Base-by-base conservation (phyloP, 1,284 basidiomycete genomes). In the Dichomitus squalens region DNA sequence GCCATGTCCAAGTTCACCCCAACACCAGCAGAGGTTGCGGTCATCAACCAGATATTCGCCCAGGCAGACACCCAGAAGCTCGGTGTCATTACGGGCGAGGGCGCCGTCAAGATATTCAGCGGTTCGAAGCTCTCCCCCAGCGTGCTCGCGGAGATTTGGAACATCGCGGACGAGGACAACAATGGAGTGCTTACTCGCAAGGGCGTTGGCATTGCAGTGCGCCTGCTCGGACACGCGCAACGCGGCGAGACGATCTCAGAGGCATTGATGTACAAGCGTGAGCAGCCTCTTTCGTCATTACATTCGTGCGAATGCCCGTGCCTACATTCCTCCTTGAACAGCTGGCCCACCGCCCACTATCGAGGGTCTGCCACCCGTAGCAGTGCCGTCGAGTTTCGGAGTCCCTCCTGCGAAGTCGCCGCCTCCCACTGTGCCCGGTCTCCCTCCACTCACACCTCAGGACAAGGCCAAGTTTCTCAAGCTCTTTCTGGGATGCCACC, bases 141-240 rank as follows among this genome's bases (percentile, higher is more conserved):
- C n/a, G 80, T 84, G 34, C 87, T 99, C 57, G 95, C 95, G 40
- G 92, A 97, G 77, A 90, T 99, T 66, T 99, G 97, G 96, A 84
- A 81, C 53, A 76, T 98, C 59, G 89, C 95, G 39, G 97, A 99
- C 78, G 88, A 90, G 50, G 90, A 94, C 44, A 95, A 97, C 78
- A 92, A 92, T 61, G 96, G 96, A 3, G 95, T 90, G 75, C 82
- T 99, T 55, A 90, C 93, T 14, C 86, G 83, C 63, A 93, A 92
- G 66, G 91, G 90, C 38, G 91, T 95, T 69, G 88, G 92, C 43
- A 81, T 92, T 59, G 95, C 93, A 8, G 80, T 97, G 25, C 84
- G 97, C 53, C 80, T 99, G 43, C 95, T 99, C 64, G 95, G 91
- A 1, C 93, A 93, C 81, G 90, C 95, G 2, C 97, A 99, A 78